Conservation (phyloP, 768 basidiomycete species). For the Butyriboletus loyo region DNA sequence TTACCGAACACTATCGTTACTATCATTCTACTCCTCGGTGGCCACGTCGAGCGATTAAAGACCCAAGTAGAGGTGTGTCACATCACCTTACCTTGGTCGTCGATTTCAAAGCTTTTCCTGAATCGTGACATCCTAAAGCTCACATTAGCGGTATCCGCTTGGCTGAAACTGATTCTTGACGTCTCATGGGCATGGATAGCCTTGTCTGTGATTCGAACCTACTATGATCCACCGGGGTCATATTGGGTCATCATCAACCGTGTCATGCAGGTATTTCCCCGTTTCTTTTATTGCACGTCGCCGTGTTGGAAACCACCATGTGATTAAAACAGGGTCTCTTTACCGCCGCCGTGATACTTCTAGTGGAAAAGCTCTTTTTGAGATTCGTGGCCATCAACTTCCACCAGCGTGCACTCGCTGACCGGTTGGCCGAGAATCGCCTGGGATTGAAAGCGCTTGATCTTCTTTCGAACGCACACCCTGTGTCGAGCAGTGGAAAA, state of each 20-base stretch:
- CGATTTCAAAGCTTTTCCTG: neutral
- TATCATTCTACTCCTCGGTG: conserved; percentile 52
- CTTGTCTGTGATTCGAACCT: conserved; percentile 56
- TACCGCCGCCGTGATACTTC: conserved; percentile 40
- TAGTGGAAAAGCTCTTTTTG: conserved; percentile 59
- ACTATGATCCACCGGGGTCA: conserved; percentile 55
- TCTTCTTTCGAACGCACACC: conserved; percentile 64
- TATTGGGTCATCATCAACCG: conserved; percentile 72
- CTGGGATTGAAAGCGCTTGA: conserved; percentile 70
- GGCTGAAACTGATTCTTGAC: conserved; percentile 69
- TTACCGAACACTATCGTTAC: conserved; percentile 55
- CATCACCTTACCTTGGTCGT: neutral
- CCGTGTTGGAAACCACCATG: conserved; percentile 4
- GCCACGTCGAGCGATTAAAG: conserved; percentile 63
- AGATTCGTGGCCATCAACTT: conserved; percentile 80
- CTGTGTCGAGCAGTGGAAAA: conserved; percentile 35
- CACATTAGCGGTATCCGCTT: conserved; percentile 62
- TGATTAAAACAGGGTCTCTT: conserved; percentile 41
- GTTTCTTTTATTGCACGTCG: neutral
- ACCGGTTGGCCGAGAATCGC: conserved; percentile 67
- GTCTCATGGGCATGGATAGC: conserved; percentile 73
- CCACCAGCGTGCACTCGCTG: conserved; percentile 71
- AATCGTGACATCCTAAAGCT: conserved; percentile 39
- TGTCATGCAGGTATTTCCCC: conserved; percentile 56
- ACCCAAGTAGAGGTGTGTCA: conserved; percentile 60